Evolutionary conservation across 176 grass and related monocot genomes (phyloP), one percentile per base, ranked within the genome.

Genomic region (Zoysia japonica): DNA sequence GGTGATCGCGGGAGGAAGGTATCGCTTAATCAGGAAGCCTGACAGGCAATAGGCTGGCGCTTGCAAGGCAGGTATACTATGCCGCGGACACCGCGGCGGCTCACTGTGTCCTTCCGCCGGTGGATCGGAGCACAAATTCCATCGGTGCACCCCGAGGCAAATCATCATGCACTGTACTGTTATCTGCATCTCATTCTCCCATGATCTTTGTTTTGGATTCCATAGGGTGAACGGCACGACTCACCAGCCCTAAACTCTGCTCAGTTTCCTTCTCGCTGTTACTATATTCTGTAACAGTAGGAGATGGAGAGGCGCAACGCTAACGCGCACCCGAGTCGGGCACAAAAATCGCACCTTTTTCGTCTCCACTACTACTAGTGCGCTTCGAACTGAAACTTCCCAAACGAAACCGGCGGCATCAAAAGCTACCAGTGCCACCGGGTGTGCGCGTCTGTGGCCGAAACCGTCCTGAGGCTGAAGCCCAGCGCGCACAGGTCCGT

Each of bases 11-110:
- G 67, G 78, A 69, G 75, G 37, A 75, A 87, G 84, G 88, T 66
- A 87, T 87, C 88, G n/a, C 88, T 87, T 90, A 70, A 84, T 74
- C 2, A 59, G 50, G 76, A 90, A 84, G 88, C 84, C 11, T 70
- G 80, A 61, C 80, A 84, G 67, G 80, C 84, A 76, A 54, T 71
- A 76, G 48, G 65, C 75, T 39, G 76, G 60, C 11, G 64, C 56
- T 39, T n/a, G 7, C 76, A 84, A 83, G 88, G 15, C 35, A 84
- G 84, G 85, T 65, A 87, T 75, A 80, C 11, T 60, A 46, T 41
- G n/a, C 39, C 16, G 45, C 61, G 40, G 51, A 56, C 75, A 50
- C 61, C 13, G 61, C 61, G 42, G 47, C 45, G 28, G 28, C 10
- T 12, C 66, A 9, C 36, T 54, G 28, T 56, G 55, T 13, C 60